Evolutionary conservation across 177 flowering plant genomes (phyloP), one percentile per base, ranked within the genome.

Genomic region (Vitis hybrid): DNA sequence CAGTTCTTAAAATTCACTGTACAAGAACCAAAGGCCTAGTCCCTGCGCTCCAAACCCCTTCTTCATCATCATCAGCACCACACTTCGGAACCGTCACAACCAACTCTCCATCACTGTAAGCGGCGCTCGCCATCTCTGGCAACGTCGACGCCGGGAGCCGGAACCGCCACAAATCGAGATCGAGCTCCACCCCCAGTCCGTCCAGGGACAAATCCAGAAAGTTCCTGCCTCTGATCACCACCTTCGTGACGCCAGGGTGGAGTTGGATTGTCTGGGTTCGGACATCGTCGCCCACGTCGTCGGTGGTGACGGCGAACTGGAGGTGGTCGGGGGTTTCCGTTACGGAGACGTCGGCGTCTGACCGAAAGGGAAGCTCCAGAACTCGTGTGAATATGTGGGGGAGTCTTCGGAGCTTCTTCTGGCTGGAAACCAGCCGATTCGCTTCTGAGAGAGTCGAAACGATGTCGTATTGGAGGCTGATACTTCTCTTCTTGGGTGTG

Each of bases 371-470:
- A 80, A 16, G 76, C 74, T 26, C 79, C 19, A 76, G 67, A 15
- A 79, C 79, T 22, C 74, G 74, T 9, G 72, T 68, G 73, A 79
- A 79, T 67, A 79, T 74, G 72, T 79, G 82, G 19, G 82, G 82
- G 45, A 79, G 79, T 20, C 82, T 31, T 19, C 79, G 75, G 66
- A 83, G 84, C 75, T 79, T 83, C 77, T 83, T 81, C 62, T 81
- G 70, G 31, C 62, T 75, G 45, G 64, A 62, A 53, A 31, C 31
- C 49, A 64, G 39, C 15, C 51, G 39, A 15, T 18, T 19, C 3
- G 77, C 50, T 14, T 71, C 73, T 2, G 82, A 61, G 2, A 73
- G 67, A n/a, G 63, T 12, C 9, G 83, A 73, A 18, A 62, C 62
- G 75, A 72, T 60, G 72, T 73, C 80, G 79, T 80, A 81, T 57